Evolutionary conservation across 2,329 filamentous ascomycete species (phyloP).

Genomic region (Colletotrichum neosansevieriae): DNA sequence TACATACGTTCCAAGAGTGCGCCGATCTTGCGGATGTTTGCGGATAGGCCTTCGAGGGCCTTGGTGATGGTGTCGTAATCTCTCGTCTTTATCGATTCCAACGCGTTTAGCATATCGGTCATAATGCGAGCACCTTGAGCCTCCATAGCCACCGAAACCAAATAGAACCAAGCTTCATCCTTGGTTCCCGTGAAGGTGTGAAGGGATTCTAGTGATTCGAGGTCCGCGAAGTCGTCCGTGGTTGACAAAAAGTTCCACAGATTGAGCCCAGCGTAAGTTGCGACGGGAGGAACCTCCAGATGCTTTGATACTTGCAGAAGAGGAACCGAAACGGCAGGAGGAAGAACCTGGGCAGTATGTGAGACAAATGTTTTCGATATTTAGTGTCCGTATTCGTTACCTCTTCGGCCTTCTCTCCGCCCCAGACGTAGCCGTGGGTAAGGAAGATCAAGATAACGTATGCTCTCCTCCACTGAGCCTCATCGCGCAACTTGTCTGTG

Average conservation of each 20-base stretch:
- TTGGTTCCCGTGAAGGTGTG: conserved; percentile 89
- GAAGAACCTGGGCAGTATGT: conserved; percentile 65
- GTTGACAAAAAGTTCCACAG: conserved; percentile 88
- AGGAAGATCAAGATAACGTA: conserved; percentile 85
- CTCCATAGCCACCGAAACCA: conserved; percentile 92
- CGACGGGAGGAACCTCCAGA: conserved; percentile 85
- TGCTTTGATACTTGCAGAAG: conserved; percentile 78
- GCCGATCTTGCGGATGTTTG: conserved; percentile 76
- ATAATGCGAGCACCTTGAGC: conserved; percentile 81
- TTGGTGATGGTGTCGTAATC: conserved; percentile 71
- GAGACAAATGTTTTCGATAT: not conserved
- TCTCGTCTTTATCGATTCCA: conserved; percentile 73
- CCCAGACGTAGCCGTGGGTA: conserved; percentile 91
- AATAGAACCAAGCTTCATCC: conserved; percentile 95
- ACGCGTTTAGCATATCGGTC: conserved; percentile 81
- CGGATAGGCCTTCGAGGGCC: conserved; percentile 74
- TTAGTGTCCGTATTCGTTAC: conserved; percentile 57
- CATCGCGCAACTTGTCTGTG: conserved; percentile 70
- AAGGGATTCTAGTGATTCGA: conserved; percentile 78
- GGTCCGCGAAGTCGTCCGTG: conserved; percentile 66
- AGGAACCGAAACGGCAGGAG: conserved; percentile 81
- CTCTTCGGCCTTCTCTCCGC: conserved; percentile 79
- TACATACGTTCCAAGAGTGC: conserved; percentile 84
- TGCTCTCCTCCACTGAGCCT: conserved; percentile 83
- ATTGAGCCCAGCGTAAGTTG: conserved; percentile 89